Evolutionary conservation across 768 basidiomycete species (phyloP).

Genomic region (Mycena maculata): DNA sequence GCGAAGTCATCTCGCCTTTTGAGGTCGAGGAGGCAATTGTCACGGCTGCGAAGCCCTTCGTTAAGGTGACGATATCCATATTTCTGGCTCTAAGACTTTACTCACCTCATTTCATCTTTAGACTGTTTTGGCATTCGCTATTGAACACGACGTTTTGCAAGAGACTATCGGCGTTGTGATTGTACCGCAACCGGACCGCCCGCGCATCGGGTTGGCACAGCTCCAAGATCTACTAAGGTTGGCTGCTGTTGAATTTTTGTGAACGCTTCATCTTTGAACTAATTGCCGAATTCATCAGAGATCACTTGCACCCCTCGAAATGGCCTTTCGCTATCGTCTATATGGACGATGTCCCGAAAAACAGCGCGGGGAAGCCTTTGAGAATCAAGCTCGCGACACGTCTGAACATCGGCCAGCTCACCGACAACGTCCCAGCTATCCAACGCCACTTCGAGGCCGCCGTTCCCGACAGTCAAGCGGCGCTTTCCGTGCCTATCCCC

Average conservation of each 20-base stretch:
- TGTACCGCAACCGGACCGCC: conserved; percentile 48
- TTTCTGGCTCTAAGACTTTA: background rate
- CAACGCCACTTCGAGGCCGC: conserved; percentile 57
- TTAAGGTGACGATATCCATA: conserved; percentile 46
- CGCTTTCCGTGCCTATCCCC: conserved; percentile 52
- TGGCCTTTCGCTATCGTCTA: conserved; percentile 62
- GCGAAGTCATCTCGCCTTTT: conserved; percentile 71
- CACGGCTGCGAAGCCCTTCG: conserved; percentile 52
- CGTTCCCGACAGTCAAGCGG: conserved; percentile 44
- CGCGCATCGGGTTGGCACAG: conserved; percentile 54
- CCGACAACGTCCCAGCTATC: conserved; percentile 47
- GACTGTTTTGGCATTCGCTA: conserved; percentile 56
- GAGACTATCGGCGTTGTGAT: conserved; percentile 60
- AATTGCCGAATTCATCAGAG: conserved; percentile 38
- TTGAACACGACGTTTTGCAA: conserved; percentile 60
- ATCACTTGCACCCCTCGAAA: conserved; percentile 60
- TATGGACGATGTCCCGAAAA: conserved; percentile 61
- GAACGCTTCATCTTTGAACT: background rate
- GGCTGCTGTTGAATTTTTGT: conserved; percentile 9
- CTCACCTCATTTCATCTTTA: conserved; percentile 20
- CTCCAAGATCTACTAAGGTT: conserved; percentile 56
- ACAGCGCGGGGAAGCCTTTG: conserved; percentile 60
- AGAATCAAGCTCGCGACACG: conserved; percentile 57
- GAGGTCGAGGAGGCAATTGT: conserved; percentile 70
- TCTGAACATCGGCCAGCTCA: conserved; percentile 50